Evolutionary conservation across 805 yeast species (phyloP), one percentile per base, ranked within the genome.

Genomic region (Blastobotrys terrestris): DNA sequence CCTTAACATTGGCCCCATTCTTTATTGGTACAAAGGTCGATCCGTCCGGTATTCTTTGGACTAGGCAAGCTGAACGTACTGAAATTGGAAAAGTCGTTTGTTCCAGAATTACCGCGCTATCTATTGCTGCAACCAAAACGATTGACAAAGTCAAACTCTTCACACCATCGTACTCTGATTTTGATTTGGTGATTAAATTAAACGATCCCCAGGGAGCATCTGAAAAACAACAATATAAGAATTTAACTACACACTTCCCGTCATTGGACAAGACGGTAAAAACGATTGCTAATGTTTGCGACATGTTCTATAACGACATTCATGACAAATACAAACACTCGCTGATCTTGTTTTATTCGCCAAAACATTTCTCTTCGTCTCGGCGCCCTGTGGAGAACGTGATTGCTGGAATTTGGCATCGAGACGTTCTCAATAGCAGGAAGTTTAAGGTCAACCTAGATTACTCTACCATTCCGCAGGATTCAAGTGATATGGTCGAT

Each of bases 1-100:
- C 83, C 40, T 88, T 94, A 19, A 67, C 85, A 52, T 84, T 80
- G 58, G 77, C 86, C 3, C 96, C 94, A 59, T 80, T 84, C 65
- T 89, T 89, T 61, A 81, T 92, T 56, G 96, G 85, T 1, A 79
- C 96, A 1, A 84, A 82, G 63, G 84, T 81, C 55, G 98, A 94
- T 63, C 80, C 83, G n/a, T 80, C 92, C 11, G 98, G 98, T 45
- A 81, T 81, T 46, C 66, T 88, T 54, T 94, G 96, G 92, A 80
- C 92, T 2, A 76, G 78, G 58, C 77, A 76, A 46, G 65, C 74
- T 20, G 81, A 80, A 19, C 60, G 63, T 13, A 64, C 73, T 2
- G 67, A 72, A 2, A 60, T 62, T 35, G 72, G 79, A 1, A 72
- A 86, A 52, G 91, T 97, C 6, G 83, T 91, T 53, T 90, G 96